These are phyloP conservation scores for Penicillium flavigenum DNA, from an alignment of 495 filamentous ascomycete species.

Conservation along the genomic window DNA sequence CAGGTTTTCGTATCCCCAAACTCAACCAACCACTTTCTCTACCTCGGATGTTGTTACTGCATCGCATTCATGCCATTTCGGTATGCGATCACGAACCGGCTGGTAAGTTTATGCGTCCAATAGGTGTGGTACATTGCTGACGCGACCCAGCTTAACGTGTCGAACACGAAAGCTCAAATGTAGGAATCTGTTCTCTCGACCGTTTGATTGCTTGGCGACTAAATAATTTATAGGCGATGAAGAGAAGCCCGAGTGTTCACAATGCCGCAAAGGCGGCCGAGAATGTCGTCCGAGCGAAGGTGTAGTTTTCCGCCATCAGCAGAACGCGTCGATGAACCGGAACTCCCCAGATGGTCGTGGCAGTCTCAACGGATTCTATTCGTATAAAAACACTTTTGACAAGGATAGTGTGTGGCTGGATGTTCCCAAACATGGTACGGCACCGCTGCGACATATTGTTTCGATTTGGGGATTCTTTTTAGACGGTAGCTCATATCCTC, in stretches of 20 bases:
- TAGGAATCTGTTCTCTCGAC: constrained; percentile 19
- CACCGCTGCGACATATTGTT: neutral
- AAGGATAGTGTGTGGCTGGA: constrained; percentile 62
- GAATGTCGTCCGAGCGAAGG: constrained; percentile 63
- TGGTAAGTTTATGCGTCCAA: neutral
- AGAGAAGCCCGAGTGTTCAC: constrained; percentile 56
- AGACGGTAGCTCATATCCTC: constrained; percentile 12
- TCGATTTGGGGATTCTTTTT: neutral
- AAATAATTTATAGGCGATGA: constrained; percentile 44
- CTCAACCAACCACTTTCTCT: constrained; percentile 5
- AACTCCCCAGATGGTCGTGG: constrained; percentile 41
- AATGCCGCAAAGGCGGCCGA: constrained; percentile 59
- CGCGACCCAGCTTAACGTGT: constrained; percentile 53
- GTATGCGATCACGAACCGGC: constrained; percentile 49
- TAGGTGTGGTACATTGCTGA: neutral
- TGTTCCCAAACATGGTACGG: constrained; percentile 56
- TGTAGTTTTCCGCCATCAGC: constrained; percentile 67
- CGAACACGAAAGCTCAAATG: constrained; percentile 65
- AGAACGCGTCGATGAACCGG: constrained; percentile 71
- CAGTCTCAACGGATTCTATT: constrained; percentile 63
- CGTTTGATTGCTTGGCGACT: constrained; percentile 12
- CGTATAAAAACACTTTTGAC: constrained; percentile 67
- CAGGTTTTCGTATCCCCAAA: constrained; percentile 23
- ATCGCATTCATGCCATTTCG: constrained; percentile 33
- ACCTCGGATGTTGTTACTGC: constrained; percentile 32